These are phyloP conservation scores for Capronia coronata DNA, from an alignment of 2,329 filamentous ascomycete species.

Conservation along the genomic window DNA sequence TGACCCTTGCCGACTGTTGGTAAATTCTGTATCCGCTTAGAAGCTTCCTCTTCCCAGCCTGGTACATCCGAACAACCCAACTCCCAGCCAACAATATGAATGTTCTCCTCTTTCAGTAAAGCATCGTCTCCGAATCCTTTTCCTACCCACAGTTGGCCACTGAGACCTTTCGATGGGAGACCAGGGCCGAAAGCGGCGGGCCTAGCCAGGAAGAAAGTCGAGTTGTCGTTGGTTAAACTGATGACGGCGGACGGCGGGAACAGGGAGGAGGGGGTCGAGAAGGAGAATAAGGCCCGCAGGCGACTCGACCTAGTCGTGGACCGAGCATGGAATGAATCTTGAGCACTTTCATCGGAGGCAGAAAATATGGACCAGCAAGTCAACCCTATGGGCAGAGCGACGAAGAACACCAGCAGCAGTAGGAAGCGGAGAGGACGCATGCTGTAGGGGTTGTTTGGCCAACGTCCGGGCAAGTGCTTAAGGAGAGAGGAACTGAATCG, in stretches of 20 bases:
- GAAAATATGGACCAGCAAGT: conserved; percentile 43
- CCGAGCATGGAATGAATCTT: conserved; percentile 34
- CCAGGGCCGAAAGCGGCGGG: conserved; percentile 87
- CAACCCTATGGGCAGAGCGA: conserved; percentile 44
- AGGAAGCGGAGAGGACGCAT: conserved; percentile 46
- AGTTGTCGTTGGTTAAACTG: conserved; percentile 94
- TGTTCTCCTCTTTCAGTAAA: conserved; percentile 51
- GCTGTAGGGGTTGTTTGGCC: conserved; percentile 19
- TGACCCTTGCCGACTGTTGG: conserved; percentile 1
- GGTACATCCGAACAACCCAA: conserved; percentile 92
- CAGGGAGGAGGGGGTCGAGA: conserved; percentile 71
- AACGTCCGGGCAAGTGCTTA: conserved; percentile 6
- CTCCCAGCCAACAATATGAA: conserved; percentile 63
- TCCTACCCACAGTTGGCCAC: conserved; percentile 87
- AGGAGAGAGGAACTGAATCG: conserved; percentile 11
- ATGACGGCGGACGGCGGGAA: conserved; percentile 95
- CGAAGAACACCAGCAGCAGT: conserved; percentile 42
- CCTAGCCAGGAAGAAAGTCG: conserved; percentile 87
- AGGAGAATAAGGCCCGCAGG: conserved; percentile 58
- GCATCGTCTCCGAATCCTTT: conserved; percentile 81
- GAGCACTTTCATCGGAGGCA: conserved; percentile 19
- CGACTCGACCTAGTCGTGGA: conserved; percentile 41
- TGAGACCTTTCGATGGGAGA: conserved; percentile 68
- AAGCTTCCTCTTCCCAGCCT: conserved; percentile 66
- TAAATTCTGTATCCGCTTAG: conserved; percentile 36